These are phyloP conservation scores for Pterocarpus macrocarpus DNA, from an alignment of 306 rosid genomes.

Conservation along the genomic window DNA sequence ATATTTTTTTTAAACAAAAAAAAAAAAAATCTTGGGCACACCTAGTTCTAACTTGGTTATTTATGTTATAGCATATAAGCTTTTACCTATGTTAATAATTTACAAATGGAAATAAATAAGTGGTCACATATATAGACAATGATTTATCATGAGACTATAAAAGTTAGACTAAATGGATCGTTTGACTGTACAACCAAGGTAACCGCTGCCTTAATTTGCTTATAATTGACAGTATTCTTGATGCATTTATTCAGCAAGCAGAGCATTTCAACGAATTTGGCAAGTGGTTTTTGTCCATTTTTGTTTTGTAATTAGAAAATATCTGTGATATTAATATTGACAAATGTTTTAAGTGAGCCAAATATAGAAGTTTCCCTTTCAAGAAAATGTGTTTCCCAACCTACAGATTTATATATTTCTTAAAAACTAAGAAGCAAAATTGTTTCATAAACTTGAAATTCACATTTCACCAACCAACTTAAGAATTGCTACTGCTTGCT, in stretches of 20 bases:
- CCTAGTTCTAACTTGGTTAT: neutral
- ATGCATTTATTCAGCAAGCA: neutral
- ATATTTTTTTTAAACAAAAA: too few relatives aligned
- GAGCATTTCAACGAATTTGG: neutral
- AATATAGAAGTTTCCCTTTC: conserved; percentile 30
- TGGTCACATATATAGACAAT: neutral
- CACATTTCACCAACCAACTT: conserved; percentile 82
- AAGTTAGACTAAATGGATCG: conserved; percentile 10
- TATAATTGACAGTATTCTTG: neutral
- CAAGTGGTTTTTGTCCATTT: neutral
- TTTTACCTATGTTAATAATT: too few relatives aligned
- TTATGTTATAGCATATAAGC: neutral
- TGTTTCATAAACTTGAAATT: conserved; percentile 62
- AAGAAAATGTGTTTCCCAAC: conserved; percentile 2
- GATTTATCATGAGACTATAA: neutral
- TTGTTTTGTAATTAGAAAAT: neutral
- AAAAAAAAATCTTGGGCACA: neutral
- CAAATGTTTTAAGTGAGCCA: conserved; percentile 13
- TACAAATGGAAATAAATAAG: neutral
- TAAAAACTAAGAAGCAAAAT: conserved; percentile 61
- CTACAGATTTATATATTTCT: conserved; percentile 53
- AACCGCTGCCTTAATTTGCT: conserved; percentile 24
- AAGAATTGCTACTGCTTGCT: conserved; percentile 20
- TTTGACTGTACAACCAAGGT: conserved; percentile 37
- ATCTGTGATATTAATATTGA: neutral